A percentile compares a stretch with the other conserved stretches of the same genome.
These are phyloP conservation scores for Fomitopsis pinicola DNA, from an alignment of 1,284 basidiomycete species.

Conservation along the genomic window DNA sequence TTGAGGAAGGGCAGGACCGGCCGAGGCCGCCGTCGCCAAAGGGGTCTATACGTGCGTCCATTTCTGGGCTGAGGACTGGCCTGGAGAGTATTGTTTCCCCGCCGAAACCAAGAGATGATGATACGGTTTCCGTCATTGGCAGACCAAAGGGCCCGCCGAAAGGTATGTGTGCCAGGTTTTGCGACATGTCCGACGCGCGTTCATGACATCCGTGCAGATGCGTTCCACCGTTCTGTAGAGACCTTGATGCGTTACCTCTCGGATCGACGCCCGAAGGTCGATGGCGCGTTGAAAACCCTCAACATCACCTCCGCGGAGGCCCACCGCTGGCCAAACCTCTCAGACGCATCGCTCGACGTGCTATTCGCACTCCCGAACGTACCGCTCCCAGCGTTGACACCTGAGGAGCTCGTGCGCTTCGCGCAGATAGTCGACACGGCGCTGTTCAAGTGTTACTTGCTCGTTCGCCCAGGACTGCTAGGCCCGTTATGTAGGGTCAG, in stretches of 20 bases:
- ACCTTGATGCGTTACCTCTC: conserved; percentile 72
- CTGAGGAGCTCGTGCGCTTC: conserved; percentile 79
- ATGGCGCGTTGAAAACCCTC: conserved; percentile 66
- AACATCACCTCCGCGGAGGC: conserved; percentile 69
- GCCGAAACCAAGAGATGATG: conserved; percentile 47
- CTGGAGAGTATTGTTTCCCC: conserved; percentile 47
- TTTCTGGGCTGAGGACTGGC: conserved; percentile 42
- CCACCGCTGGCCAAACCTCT: conserved; percentile 58
- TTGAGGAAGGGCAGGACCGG: not conserved
- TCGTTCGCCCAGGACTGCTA: conserved; percentile 79
- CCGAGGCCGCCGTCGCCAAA: conserved; percentile 35
- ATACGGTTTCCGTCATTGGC: conserved; percentile 45
- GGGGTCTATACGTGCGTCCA: conserved; percentile 40
- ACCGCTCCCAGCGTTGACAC: conserved; percentile 64
- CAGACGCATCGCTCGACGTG: conserved; percentile 65
- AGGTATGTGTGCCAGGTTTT: conserved; percentile 21
- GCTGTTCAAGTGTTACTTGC: conserved; percentile 90
- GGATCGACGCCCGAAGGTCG: conserved; percentile 82
- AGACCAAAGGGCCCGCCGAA: conserved; percentile 33
- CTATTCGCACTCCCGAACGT: conserved; percentile 73
- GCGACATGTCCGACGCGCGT: not conserved
- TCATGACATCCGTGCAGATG: conserved; percentile 36
- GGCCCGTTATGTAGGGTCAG: conserved; percentile 87
- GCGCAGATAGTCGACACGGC: conserved; percentile 96
- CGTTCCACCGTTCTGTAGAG: conserved; percentile 61